Evolutionary conservation across 78 protist genomes (phyloP).

Genomic region (Tieghemostelium lacteum): DNA sequence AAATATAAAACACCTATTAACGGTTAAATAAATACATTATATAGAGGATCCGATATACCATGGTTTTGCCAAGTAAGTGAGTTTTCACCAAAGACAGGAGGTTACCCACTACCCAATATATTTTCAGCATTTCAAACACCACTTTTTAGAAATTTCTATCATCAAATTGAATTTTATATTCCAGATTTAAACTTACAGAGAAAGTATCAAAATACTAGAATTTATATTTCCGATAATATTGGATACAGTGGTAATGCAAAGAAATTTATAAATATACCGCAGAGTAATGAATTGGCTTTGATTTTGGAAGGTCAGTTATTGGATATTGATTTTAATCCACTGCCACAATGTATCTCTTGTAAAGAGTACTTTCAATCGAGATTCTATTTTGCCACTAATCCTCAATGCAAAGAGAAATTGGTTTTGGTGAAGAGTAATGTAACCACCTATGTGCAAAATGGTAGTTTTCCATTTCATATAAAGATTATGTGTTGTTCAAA

Average conservation of each 20-base stretch:
- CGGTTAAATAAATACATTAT: too few species aligned
- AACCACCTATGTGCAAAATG: conserved; percentile 17
- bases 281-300: conserved; percentile 41
- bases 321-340: conserved; percentile 61
- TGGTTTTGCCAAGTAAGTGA: conserved; percentile 49
- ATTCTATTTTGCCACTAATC: conserved; percentile 66
- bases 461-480: conserved; percentile 40
- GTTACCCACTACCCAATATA: conserved; percentile 48
- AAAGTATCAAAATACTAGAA: conserved; percentile 36
- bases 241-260: conserved; percentile 74
- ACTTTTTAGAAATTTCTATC: conserved; percentile 69
- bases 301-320: conserved; percentile 47
- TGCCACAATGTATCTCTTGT: conserved; percentile 52
- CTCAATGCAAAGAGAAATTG: conserved; percentile 58
- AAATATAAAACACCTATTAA: too few species aligned
- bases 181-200: conserved; percentile 33
- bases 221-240: conserved; percentile 41
- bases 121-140: conserved; percentile 61
- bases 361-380: conserved; percentile 67
- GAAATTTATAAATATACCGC: conserved; percentile 55
- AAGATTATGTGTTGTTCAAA: conserved; percentile 75
- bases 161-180: conserved; percentile 59
- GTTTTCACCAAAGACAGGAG: conserved; percentile 27
- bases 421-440: conserved; percentile 57
- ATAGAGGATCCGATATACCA: conserved; percentile 51